Percentiles rank a stretch among this genome's conserved stretches.
Conservation (phyloP, 164 flowering plant genomes). For the Saururus chinensis region DNA sequence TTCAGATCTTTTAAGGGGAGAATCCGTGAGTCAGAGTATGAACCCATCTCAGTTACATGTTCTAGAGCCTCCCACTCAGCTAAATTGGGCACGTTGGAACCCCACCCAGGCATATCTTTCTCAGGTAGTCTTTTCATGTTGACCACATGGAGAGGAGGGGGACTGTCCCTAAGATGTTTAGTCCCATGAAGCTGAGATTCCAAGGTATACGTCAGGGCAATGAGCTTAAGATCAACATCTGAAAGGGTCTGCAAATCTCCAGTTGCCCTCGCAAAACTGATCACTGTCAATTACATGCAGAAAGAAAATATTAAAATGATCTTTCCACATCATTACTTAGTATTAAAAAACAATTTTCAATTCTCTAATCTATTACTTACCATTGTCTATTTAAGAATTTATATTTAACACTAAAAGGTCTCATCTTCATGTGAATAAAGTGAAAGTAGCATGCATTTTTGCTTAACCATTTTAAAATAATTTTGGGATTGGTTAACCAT, state of each 20-base stretch:
- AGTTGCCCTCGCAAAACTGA: slow-evolving; percentile 80
- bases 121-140: slow-evolving; percentile 71
- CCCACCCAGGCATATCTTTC: slow-evolving; percentile 98
- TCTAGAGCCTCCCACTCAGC: slow-evolving; percentile 98
- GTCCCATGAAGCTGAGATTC: slow-evolving; percentile 86
- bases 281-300: slow-evolving; percentile 28
- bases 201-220: slow-evolving; percentile 78
- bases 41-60: slow-evolving; percentile 27
- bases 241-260: slow-evolving; percentile 94
- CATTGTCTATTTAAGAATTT: no score
- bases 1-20: slow-evolving; percentile 67
- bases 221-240: slow-evolving; percentile 90
- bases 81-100: slow-evolving; percentile 81
- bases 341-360: no score
- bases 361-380: no score
- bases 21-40: slow-evolving; percentile 47
- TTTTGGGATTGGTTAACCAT: no score
- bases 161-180: slow-evolving; percentile 59
- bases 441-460: no score
- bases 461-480: no score
- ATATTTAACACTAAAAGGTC: no score
- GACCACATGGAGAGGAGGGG: slow-evolving; percentile 71
- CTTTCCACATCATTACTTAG: no score
- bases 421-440: no score
- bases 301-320: background rate